phyloP scores from a whole-genome alignment of 2,329 filamentous ascomycete species.

The Laburnicola sp. region DNA sequence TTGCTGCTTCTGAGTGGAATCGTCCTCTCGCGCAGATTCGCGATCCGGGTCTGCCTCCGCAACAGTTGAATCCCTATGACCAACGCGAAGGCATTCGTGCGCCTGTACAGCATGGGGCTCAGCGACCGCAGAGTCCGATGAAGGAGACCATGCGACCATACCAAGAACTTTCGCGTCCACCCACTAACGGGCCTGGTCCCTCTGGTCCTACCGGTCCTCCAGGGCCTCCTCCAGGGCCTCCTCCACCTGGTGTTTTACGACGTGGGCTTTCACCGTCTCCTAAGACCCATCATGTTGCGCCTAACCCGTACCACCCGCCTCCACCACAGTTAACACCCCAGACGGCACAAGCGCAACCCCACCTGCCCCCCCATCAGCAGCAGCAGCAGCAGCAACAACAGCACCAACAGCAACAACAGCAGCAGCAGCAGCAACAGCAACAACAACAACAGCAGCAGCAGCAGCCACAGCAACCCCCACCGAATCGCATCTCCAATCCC shows the following conservation, averaged over 20 bases:
- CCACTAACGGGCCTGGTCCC: conserved; percentile 50
- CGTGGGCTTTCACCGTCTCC: conserved; percentile 62
- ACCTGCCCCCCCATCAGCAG: conserved; percentile 36
- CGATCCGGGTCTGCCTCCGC: conserved; percentile 63
- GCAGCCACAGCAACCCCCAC: conserved; percentile 45
- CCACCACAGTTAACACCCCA: conserved; percentile 56
- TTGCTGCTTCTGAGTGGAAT: conserved; percentile 61
- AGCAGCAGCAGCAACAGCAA: no score
- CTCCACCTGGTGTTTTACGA: conserved; percentile 47
- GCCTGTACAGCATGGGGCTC: conserved; percentile 64
- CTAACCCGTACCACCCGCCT: conserved; percentile 54
- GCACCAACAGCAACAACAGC: conserved; percentile 41
- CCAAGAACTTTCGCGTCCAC: conserved; percentile 64
- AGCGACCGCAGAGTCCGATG: conserved; percentile 75
- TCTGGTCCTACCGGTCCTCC: conserved; percentile 38
- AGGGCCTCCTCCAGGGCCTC: conserved; percentile 50
- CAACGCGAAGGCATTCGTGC: conserved; percentile 72
- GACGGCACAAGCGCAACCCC: conserved; percentile 53
- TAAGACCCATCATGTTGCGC: conserved; percentile 58
- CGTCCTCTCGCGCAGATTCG: conserved; percentile 74
- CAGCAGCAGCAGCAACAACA: conserved; percentile 34
- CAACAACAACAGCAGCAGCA: conserved; percentile 16
- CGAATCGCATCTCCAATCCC: conserved; percentile 53
- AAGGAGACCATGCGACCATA: conserved; percentile 72
- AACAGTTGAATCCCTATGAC: conserved; percentile 81